Evolutionary conservation across 441 rosid species (phyloP).

Genomic region (Viola pubescens): DNA sequence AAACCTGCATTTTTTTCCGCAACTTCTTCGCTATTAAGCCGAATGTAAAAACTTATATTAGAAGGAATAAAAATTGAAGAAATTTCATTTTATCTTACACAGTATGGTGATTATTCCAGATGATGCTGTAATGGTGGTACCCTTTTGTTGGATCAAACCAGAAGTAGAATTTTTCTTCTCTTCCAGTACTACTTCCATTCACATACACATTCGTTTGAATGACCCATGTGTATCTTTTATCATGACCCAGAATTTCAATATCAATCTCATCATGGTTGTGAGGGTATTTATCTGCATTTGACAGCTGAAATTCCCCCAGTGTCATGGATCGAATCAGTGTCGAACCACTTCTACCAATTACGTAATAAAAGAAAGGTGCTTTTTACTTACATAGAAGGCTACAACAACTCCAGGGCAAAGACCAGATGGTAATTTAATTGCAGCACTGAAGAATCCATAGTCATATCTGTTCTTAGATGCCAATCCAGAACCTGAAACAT

Average conservation of each 20-base stretch:
- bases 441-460: conserved; percentile 85
- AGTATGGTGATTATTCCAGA: conserved; percentile 80
- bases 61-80: too few species aligned
- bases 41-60: too few species aligned
- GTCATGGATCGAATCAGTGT: neutral
- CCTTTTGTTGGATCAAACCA: conserved; percentile 85
- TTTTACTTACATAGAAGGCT: conserved; percentile 70
- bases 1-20: neutral
- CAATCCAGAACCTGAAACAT: conserved; percentile 63
- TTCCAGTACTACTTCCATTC: conserved; percentile 70
- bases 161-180: conserved; percentile 87
- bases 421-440: conserved; percentile 78
- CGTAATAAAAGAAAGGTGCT: neutral
- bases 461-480: conserved; percentile 43
- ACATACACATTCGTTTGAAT: conserved; percentile 78
- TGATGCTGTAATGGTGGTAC: conserved; percentile 68
- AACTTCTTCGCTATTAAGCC: neutral
- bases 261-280: conserved; percentile 90
- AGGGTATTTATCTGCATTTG: conserved; percentile 68
- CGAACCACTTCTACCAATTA: neutral
- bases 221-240: conserved; percentile 69
- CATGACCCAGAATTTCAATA: conserved; percentile 75
- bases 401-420: conserved; percentile 86
- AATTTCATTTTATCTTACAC: conserved; percentile 37
- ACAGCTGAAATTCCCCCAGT: conserved; percentile 32